Base-by-base conservation (phyloP, 495 filamentous ascomycete genomes). In the Penicillium silybi region DNA sequence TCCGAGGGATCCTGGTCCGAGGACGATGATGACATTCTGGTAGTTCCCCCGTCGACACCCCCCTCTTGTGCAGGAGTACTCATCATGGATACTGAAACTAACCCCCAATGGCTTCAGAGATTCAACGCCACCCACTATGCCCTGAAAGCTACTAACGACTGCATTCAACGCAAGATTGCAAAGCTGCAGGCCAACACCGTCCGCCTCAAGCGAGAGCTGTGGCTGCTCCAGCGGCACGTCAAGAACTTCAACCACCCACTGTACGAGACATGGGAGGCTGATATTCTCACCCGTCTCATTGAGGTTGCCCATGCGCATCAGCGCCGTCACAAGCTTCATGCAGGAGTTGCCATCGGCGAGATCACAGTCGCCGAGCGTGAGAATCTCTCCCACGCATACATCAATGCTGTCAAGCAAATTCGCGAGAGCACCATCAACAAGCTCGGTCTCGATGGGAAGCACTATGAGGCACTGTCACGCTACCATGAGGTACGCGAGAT, bases 211-310 rank as follows among this genome's bases (percentile, higher is more conserved):
- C 50, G 54, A 11, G 68, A 70, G 27, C 40, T 68, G 15, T 50
- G 50, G 16, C 55, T 57, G 17, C 64, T 74, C 17, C 53, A 67
- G 26, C 63, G 50, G 6, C 66, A 68, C 42, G 22, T 73, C 48
- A 59, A 58, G 16, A 47, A 64, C 1, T 61, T 68, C 42, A 48
- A 65, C 26, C 51, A 58, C 32, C 67, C 71, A 2, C 52, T 65
- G 18, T 58, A 71, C 34, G 53, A 54, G 19, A 69, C 59, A 38
- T 74, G 69, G 68, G 66, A 74, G 49, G 69, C 69, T 13, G 65
- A 74, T 48, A 59, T 60, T 18, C 58, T 74, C 18, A 74, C 71
- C 4, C 68, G 69, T 19, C 60, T 74, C 8, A 62, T 74, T 41
- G 69, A 71, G 34, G 60, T 68, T n/a, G 59, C 66, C 32, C 59